Percentiles rank a stretch among this genome's conserved stretches.
phyloP scores from a whole-genome alignment of 2,329 filamentous ascomycete species.

The Cladosporium austrohemisphaericum region DNA sequence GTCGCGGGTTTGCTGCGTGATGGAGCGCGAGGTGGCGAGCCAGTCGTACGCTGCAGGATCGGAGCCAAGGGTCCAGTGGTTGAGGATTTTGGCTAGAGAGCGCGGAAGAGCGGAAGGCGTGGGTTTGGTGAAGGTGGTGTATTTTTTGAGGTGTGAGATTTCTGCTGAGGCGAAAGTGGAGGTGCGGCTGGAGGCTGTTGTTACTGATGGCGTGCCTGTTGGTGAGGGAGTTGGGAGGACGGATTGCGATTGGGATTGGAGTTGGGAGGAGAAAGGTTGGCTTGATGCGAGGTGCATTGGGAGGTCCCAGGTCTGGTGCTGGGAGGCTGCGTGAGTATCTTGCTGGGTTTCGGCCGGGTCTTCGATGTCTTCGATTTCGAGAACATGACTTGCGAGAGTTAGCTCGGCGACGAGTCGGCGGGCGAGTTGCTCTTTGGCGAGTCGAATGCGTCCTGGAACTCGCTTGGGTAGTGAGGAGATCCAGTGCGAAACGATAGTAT shows the following conservation, averaged over 20 bases:
- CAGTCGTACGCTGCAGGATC: conserved; percentile 42
- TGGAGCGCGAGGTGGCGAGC: conserved; percentile 31
- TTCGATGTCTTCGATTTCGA: conserved; percentile 16
- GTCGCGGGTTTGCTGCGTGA: conserved; percentile 26
- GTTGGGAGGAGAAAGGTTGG: conserved; percentile 2
- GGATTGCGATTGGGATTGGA: conserved; percentile 12
- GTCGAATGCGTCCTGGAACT: conserved; percentile 26
- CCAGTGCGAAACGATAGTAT: conserved; percentile 25
- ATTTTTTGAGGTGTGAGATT: conserved; percentile 35
- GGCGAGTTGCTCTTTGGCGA: conserved; percentile 31
- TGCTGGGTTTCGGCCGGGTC: conserved; percentile 4
- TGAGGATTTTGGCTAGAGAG: conserved; percentile 35
- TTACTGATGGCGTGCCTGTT: conserved; percentile 29
- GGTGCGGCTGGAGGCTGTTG: conserved; percentile 22
- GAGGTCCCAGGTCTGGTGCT: conserved; percentile 12
- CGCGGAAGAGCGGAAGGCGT: conserved; percentile 27
- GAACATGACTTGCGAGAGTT: conserved; percentile 32
- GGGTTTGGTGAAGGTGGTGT: conserved; percentile 32
- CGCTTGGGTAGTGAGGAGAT: conserved; percentile 23
- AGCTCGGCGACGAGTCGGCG: conserved; percentile 35
- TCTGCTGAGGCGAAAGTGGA: conserved; percentile 28
- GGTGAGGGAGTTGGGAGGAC: conserved; percentile 31
- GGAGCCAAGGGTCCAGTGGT: conserved; percentile 40
- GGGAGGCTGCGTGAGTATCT: neutral
- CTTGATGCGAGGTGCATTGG: conserved; percentile 12